Evolutionary conservation across 495 filamentous ascomycete species (phyloP), one percentile per base, ranked within the genome.

Genomic region (Neurospora sp.): DNA sequence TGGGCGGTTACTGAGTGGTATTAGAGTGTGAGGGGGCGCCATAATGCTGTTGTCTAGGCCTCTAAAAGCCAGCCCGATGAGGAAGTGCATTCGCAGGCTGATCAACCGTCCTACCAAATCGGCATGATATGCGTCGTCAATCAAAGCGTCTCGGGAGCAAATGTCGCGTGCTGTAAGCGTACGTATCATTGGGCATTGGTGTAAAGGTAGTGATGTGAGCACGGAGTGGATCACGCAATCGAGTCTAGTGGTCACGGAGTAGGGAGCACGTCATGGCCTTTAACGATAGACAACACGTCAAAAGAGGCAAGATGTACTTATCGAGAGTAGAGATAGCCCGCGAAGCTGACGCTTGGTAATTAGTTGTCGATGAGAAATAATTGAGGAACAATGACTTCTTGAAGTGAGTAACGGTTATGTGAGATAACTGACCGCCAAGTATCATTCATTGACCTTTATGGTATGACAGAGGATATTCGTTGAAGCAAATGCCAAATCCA

Each of bases 201-300:
- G 41, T 70, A 38, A 37, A 41, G 47, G 39, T 40, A 71, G 70
- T 68, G 71, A 72, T 79, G 77, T 47, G 74, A 79, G 76, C 76
- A 74, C 72, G 74, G 77, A 75, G 74, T 37, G 37, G 71, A 77
- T 77, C 74, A 75, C 74, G 76, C 70, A 71, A 79, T 79, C 75
- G 74, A 69, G 44, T 71, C 20, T 74, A 22, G 61, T 27, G 39
- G 38, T 42, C 3, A 59, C 37, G 31, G 7, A 44, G 44, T 39
- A 69, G 70, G 16, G 12, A 71, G 72, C 72, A 71, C 72, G 69
- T 42, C 44, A 73, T 69, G 22, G 40, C 69, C 27, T 61, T 14
- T 16, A 16, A 31, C 45, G 9, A 12, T 45, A 22, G 45, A 22
- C 9, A 53, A 12, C 10, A 38, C 10, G 16, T 18, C 10, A 65